Conservation (phyloP, 768 basidiomycete genomes). For the Scleroderma bovista region DNA sequence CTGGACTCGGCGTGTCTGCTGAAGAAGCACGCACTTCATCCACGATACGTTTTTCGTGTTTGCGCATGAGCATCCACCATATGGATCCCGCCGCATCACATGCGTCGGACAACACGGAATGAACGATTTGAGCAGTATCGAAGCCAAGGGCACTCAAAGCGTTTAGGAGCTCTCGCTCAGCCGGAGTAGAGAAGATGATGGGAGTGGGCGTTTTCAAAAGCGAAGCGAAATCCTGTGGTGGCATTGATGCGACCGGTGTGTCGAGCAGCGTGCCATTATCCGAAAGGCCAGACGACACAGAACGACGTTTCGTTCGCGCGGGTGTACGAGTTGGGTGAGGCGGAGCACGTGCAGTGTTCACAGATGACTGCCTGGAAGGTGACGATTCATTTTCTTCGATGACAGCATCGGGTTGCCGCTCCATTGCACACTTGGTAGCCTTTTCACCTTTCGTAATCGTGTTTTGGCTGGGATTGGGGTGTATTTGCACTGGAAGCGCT, state of each 20-base stretch:
- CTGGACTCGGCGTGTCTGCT: conserved; percentile 15
- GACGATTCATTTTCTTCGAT: conserved; percentile 42
- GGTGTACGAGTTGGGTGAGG: conserved; percentile 81
- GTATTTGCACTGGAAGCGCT: conserved; percentile 29
- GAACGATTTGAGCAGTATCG: conserved; percentile 92
- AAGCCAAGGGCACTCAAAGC: conserved; percentile 72
- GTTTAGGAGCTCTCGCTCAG: conserved; percentile 78
- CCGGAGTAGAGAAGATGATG: conserved; percentile 80
- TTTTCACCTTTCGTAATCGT: conserved; percentile 52
- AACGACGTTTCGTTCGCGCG: conserved; percentile 91
- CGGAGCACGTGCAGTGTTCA: conserved; percentile 32
- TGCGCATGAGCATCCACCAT: conserved; percentile 95
- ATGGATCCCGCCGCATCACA: conserved; percentile 88
- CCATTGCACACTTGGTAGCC: conserved; percentile 25
- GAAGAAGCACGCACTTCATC: conserved; percentile 28
- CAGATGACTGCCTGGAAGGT: conserved; percentile 24
- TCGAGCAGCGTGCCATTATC: conserved; percentile 50
- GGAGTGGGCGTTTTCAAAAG: conserved; percentile 63
- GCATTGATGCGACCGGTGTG: conserved; percentile 35
- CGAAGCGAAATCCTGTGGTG: conserved; percentile 53
- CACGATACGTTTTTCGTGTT: conserved; percentile 56
- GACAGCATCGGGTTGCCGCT: conserved; percentile 43
- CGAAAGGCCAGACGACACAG: conserved; percentile 83
- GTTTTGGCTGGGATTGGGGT: conserved; percentile 50
- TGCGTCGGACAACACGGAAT: conserved; percentile 86